These are phyloP conservation scores for Stachybotrys echinatus DNA, from an alignment of 2,329 filamentous ascomycete genomes.

Conservation along the genomic window DNA sequence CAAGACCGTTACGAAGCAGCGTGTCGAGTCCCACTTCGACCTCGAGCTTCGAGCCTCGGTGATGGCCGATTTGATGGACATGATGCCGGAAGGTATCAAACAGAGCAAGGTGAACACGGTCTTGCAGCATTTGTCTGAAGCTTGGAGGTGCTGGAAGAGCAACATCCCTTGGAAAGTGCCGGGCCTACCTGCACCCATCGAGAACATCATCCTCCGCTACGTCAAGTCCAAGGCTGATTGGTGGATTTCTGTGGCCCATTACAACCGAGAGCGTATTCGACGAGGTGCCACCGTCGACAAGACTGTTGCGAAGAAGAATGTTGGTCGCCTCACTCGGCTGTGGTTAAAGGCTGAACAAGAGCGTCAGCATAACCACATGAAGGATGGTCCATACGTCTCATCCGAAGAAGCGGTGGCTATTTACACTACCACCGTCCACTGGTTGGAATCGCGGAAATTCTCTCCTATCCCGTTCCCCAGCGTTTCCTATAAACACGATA, in stretches of 20 bases:
- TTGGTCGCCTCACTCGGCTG: slow-evolving; percentile 86
- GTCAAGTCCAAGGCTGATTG: slow-evolving; percentile 99
- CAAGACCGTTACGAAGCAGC: slow-evolving; percentile 98
- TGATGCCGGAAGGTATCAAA: slow-evolving; percentile 99
- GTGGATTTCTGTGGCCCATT: slow-evolving; percentile 99
- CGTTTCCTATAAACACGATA: slow-evolving; percentile 99
- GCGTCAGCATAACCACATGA: slow-evolving; percentile 98
- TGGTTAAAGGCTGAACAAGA: slow-evolving; percentile 99
- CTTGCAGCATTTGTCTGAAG: slow-evolving; percentile 92
- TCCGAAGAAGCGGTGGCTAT: slow-evolving; percentile 98
- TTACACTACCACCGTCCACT: slow-evolving; percentile 97
- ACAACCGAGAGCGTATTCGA: slow-evolving; percentile 95
- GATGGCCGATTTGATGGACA: slow-evolving; percentile 98
- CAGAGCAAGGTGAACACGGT: slow-evolving; percentile 99
- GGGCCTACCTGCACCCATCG: slow-evolving; percentile 90
- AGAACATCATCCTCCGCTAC: slow-evolving; percentile 97
- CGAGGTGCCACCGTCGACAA: slow-evolving; percentile 97
- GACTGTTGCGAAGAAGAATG: slow-evolving; percentile 98
- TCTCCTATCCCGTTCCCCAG: slow-evolving; percentile 98
- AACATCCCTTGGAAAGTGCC: slow-evolving; percentile 99
- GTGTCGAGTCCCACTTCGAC: slow-evolving; percentile 97
- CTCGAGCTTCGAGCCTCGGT: slow-evolving; percentile 94
- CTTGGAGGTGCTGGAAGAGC: slow-evolving; percentile 99
- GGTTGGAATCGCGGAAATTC: slow-evolving; percentile 97
- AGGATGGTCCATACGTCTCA: slow-evolving; percentile 96